Evolutionary conservation across 2,329 filamentous ascomycete species (phyloP), one percentile per base, ranked within the genome.

Genomic region (Boeremia exigua): DNA sequence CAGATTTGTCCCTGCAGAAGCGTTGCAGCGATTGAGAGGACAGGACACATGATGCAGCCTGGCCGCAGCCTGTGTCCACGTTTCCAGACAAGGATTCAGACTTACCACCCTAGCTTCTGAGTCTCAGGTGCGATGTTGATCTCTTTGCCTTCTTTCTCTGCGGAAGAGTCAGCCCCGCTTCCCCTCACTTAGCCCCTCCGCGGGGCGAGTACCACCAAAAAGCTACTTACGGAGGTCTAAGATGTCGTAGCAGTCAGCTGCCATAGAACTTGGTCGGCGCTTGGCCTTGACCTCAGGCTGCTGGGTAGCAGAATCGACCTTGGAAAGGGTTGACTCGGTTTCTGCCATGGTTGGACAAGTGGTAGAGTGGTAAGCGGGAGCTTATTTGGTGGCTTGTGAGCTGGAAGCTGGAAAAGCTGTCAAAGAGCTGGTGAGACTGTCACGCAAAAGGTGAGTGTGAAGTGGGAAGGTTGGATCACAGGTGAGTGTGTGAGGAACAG

Each of bases 251-350:
- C 94, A 86, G 66, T 89, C 91, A 59, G 88, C 83, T 40, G 84
- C 84, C 71, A 83, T 86, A 52, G 91, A 94, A 76, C 91, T 92
- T 60, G 82, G 81, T 79, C 92, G 86, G 68, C 88, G 84, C 75
- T 85, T 85, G 53, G 53, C 37, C 68, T 82, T 81, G 63, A 92
- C 88, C 74, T 69, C 85, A 84, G 65, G 66, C 47, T 84, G 78
- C 91, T 92, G 88, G 73, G 96, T 87, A 81, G 91, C 92, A 58
- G 93, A 96, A 79, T 97, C 93, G 81, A 96, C 87, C 83, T 96
- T 96, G 79, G 85, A 84, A 75, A 96, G 86, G 71, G 88, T 85
- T 66, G 71, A 63, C 62, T 69, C 58, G 51, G 69, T 72, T 59
- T 79, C 78, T 70, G 85, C 80, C 85, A 88, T 86, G 63, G 66